phyloP scores from a whole-genome alignment of 2,329 filamentous ascomycete genomes.

The Neofusicoccum parvum region DNA sequence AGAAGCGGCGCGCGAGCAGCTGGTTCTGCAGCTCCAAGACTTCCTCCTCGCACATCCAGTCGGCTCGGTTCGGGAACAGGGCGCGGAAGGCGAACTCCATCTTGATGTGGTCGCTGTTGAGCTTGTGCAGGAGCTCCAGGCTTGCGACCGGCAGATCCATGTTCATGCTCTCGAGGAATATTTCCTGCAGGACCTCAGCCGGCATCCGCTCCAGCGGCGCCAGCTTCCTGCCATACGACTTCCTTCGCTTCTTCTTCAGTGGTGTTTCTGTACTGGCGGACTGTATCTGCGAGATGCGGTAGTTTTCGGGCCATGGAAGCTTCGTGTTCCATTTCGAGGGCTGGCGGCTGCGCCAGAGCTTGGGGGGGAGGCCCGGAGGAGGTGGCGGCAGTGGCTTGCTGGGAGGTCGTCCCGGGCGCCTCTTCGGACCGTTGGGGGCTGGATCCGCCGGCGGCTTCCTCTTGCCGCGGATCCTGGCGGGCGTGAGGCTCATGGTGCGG shows the following conservation, averaged over 20 bases:
- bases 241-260: conserved; percentile 1
- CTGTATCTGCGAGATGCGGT: neutral
- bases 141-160: conserved; percentile 7
- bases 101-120: conserved; percentile 17
- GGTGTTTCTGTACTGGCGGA: neutral
- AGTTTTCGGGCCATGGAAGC: neutral
- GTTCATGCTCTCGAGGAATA: conserved; percentile 13
- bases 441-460: neutral
- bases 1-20: conserved; percentile 37
- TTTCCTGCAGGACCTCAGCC: conserved; percentile 9
- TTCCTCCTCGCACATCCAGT: neutral
- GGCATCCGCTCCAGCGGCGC: conserved; percentile 11
- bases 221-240: neutral
- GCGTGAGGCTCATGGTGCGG: neutral
- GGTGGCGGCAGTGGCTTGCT: neutral
- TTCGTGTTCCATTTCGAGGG: neutral
- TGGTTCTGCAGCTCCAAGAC: conserved; percentile 14
- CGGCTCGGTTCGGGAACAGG: neutral
- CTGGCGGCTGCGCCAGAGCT: neutral
- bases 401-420: conserved; percentile 1
- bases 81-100: conserved; percentile 3
- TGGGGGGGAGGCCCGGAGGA: neutral
- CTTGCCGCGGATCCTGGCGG: neutral
- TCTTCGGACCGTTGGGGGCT: neutral
- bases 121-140: conserved; percentile 1